phyloP scores from a whole-genome alignment of 257 asterid species.

The Solanum peruvianum region DNA sequence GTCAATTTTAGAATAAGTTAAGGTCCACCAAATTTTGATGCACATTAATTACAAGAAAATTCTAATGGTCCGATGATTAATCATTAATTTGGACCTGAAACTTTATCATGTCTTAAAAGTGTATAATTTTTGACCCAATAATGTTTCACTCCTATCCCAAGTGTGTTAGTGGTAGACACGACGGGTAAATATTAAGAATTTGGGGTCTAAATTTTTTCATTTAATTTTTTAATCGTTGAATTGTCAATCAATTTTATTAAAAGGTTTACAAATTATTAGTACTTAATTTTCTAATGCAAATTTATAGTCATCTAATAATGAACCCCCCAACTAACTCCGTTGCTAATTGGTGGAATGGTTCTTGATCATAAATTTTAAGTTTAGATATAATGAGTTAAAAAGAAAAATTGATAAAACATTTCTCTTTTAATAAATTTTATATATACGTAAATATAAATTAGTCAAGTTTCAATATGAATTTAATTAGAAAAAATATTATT shows the following conservation, averaged over 20 bases:
- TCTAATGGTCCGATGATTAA: neutral
- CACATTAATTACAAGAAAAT: neutral
- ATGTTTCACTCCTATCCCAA: neutral
- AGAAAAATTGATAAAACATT: neutral
- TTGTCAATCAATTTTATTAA: too few relatives aligned
- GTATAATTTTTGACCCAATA: neutral
- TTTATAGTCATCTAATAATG: too few relatives aligned
- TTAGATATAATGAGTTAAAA: neutral
- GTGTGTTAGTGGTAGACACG: too few relatives aligned
- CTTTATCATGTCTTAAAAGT: neutral
- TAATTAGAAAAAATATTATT: neutral
- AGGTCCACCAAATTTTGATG: neutral
- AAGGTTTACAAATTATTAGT: too few relatives aligned
- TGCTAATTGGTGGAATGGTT: too few relatives aligned
- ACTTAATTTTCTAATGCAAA: too few relatives aligned
- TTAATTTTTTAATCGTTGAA: too few relatives aligned
- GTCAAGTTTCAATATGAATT: neutral
- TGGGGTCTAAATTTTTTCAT: too few relatives aligned
- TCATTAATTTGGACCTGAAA: neutral
- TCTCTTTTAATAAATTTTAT: neutral
- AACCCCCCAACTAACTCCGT: too few relatives aligned
- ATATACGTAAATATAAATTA: neutral
- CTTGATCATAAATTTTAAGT: neutral
- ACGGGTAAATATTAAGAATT: too few relatives aligned
- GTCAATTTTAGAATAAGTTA: neutral